phyloP scores from a whole-genome alignment of 139 green algal genomes.

The Asterochloris erici region DNA sequence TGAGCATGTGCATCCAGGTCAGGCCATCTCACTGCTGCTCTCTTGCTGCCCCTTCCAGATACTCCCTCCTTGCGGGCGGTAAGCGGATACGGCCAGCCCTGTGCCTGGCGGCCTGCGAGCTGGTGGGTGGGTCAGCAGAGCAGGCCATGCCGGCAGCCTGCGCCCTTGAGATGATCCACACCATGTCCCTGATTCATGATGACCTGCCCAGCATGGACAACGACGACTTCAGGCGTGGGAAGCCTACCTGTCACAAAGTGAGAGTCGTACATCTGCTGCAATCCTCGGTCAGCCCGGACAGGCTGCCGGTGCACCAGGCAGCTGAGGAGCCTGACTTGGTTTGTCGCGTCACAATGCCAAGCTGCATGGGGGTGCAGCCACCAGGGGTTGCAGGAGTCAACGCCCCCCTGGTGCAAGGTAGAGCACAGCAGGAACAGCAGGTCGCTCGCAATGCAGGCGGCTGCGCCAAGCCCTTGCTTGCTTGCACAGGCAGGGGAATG shows the following conservation, averaged over 20 bases:
- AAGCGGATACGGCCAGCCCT: conserved; percentile 95
- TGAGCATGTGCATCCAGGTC: neutral
- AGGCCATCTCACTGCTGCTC: no score
- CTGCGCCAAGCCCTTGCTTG: neutral
- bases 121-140: conserved; percentile 81
- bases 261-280: neutral
- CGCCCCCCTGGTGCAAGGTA: neutral
- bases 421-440: neutral
- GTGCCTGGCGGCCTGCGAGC: conserved; percentile 92
- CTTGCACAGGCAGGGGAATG: neutral
- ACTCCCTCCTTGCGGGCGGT: conserved; percentile 90
- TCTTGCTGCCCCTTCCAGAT: conserved; percentile 45
- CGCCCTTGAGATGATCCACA: conserved; percentile 99
- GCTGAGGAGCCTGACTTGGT: neutral
- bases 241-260: conserved; percentile 95
- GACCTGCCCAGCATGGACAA: conserved; percentile 99
- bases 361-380: neutral
- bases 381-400: neutral
- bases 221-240: conserved; percentile 93
- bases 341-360: neutral
- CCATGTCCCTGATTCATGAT: conserved; percentile 68
- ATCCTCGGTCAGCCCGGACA: no score
- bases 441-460: neutral
- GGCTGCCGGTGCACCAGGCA: no score
- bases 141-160: conserved; percentile 90